Evolutionary conservation across 805 yeast genomes (phyloP).

Genomic region (Ogataea glucozyma): DNA sequence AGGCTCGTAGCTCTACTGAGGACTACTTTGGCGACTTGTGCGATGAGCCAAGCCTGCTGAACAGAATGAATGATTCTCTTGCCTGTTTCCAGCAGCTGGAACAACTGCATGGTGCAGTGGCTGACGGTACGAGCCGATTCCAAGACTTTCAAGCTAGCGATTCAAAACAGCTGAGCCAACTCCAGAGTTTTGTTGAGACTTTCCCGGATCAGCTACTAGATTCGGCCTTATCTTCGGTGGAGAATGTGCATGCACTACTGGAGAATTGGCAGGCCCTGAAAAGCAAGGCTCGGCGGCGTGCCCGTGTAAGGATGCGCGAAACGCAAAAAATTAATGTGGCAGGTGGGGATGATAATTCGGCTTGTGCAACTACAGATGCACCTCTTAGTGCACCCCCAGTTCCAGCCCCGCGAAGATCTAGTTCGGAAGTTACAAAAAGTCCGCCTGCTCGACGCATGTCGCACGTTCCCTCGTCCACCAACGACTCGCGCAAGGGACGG

Average conservation of each 20-base stretch:
- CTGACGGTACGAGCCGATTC: neutral
- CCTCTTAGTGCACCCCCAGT: too few relatives aligned
- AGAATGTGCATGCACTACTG: conserved; percentile 2
- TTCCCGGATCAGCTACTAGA: conserved; percentile 3
- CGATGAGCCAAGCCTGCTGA: conserved; percentile 4
- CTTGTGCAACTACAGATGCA: too few relatives aligned
- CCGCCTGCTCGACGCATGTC: conserved; percentile 1
- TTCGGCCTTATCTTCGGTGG: conserved; percentile 3
- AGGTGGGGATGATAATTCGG: too few relatives aligned
- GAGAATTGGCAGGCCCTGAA: conserved; percentile 9
- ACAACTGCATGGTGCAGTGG: neutral
- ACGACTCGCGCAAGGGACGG: neutral
- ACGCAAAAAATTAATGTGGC: too few relatives aligned
- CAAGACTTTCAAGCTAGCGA: neutral
- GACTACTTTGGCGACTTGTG: conserved; percentile 7
- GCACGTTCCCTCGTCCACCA: neutral
- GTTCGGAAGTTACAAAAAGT: too few relatives aligned
- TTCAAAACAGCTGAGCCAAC: neutral
- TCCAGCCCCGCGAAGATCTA: too few relatives aligned
- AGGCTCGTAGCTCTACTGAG: too few relatives aligned
- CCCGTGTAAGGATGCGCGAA: neutral
- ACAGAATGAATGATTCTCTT: neutral
- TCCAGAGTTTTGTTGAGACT: neutral
- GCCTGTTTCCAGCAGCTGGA: neutral
- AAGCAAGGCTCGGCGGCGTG: neutral